Conservation (phyloP, 768 basidiomycete species). For the Solioccasus polychromus region DNA sequence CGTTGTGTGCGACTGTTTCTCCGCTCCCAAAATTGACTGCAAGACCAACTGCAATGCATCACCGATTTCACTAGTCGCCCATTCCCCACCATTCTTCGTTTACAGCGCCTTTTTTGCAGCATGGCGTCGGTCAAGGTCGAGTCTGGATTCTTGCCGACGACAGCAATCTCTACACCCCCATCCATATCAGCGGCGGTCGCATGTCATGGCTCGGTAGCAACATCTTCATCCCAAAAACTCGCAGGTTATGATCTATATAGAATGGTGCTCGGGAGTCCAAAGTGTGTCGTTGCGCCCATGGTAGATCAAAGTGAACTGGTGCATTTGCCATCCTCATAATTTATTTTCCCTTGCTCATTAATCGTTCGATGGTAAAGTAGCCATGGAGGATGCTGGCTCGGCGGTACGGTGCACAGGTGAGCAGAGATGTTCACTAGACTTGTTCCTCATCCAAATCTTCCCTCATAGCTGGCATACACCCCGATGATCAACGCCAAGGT, state of each 20-base stretch:
- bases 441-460: background rate
- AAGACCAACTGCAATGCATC: conserved; percentile 7
- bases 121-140: conserved; percentile 7
- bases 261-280: conserved; percentile 77
- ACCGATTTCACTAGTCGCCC: background rate
- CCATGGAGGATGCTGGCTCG: conserved; percentile 87
- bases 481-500: conserved; percentile 98
- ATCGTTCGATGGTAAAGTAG: conserved; percentile 42
- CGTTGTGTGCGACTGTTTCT: conserved; percentile 9
- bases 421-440: background rate
- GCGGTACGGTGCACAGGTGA: conserved; percentile 76
- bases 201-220: background rate
- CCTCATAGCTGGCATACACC: conserved; percentile 78
- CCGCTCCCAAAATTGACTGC: background rate
- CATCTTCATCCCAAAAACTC: conserved; percentile 39
- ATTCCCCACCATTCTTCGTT: background rate
- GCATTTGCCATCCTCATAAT: conserved; percentile 28
- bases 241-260: conserved; percentile 83
- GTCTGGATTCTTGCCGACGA: background rate
- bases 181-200: background rate
- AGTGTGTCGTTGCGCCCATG: conserved; percentile 95
- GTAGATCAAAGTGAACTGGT: conserved; percentile 97
- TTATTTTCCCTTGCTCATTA: too few relatives aligned
- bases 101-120: conserved; percentile 2
- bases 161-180: background rate